phyloP scores from a whole-genome alignment of 225 moss, liverwort and hornwort genomes.

The Pseudoscleropodium purum region DNA sequence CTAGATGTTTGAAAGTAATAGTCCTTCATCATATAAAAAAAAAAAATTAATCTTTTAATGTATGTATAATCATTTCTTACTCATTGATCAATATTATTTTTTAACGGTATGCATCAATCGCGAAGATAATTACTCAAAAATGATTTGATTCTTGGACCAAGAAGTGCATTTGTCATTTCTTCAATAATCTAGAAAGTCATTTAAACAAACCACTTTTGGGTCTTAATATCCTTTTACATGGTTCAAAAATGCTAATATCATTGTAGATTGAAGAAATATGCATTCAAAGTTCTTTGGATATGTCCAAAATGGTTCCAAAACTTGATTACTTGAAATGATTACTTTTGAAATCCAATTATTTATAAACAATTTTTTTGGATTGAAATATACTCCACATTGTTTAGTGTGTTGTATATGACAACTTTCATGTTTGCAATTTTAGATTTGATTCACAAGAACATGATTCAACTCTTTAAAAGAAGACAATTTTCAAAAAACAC shows the following conservation, averaged over 20 bases:
- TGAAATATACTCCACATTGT: neutral
- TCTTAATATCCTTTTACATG: neutral
- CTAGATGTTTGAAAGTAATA: neutral
- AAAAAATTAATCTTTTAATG: too few species aligned
- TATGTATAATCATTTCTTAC: neutral
- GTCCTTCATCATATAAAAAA: too few species aligned
- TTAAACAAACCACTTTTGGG: fast-evolving
- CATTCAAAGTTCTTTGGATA: neutral
- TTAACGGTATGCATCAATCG: neutral
- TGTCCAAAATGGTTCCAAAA: neutral
- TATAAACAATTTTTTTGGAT: neutral
- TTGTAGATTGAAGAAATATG: too few species aligned
- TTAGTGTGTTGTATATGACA: too few species aligned
- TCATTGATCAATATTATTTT: neutral
- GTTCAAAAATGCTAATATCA: neutral
- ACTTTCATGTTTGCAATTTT: neutral
- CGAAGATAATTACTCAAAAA: neutral
- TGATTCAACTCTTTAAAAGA: neutral
- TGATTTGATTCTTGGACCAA: neutral
- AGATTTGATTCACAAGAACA: neutral
- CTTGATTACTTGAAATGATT: too few species aligned
- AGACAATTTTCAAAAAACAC: neutral
- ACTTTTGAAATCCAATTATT: neutral
- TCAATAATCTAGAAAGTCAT: neutral
- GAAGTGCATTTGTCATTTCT: neutral